phyloP scores from a whole-genome alignment of 805 yeast genomes.

The Schwanniomyces polymorphus region DNA sequence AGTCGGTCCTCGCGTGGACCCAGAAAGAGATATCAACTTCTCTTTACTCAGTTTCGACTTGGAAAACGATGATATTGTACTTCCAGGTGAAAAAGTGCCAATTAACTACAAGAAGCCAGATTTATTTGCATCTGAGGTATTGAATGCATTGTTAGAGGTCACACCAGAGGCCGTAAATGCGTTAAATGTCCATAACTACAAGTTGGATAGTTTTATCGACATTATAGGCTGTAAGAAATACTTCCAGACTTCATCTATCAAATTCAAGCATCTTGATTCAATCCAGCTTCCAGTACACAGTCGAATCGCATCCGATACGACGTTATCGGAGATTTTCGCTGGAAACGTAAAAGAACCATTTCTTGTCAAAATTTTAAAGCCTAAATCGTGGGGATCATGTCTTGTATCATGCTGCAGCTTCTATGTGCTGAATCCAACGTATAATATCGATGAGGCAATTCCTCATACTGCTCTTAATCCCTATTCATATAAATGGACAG shows the following conservation, averaged over 20 bases:
- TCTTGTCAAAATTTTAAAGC: conserved; percentile 34
- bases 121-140: conserved; percentile 35
- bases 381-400: conserved; percentile 30
- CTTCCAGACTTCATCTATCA: conserved; percentile 30
- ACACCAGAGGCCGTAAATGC: conserved; percentile 15
- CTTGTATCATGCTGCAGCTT: conserved; percentile 38
- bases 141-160: conserved; percentile 27
- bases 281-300: conserved; percentile 27
- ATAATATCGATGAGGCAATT: conserved; percentile 28
- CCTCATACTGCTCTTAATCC: conserved; percentile 22
- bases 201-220: conserved; percentile 38
- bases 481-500: conserved; percentile 37
- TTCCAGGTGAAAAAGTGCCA: conserved; percentile 35
- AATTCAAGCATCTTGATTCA: conserved; percentile 27
- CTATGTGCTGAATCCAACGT: conserved; percentile 28
- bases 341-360: conserved; percentile 31
- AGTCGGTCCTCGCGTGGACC: conserved; percentile 18
- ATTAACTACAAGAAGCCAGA: conserved; percentile 37
- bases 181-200: conserved; percentile 22
- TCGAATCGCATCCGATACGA: conserved; percentile 9
- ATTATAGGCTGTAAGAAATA: conserved; percentile 38
- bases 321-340: conserved; percentile 22
- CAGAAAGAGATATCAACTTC: conserved; percentile 19
- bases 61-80: conserved; percentile 31
- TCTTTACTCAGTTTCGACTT: conserved; percentile 32